A percentile compares a stretch with the other conserved stretches of the same genome.
phyloP scores from a whole-genome alignment of 352 stramenopile species.

The Globisporangium yorkense region DNA sequence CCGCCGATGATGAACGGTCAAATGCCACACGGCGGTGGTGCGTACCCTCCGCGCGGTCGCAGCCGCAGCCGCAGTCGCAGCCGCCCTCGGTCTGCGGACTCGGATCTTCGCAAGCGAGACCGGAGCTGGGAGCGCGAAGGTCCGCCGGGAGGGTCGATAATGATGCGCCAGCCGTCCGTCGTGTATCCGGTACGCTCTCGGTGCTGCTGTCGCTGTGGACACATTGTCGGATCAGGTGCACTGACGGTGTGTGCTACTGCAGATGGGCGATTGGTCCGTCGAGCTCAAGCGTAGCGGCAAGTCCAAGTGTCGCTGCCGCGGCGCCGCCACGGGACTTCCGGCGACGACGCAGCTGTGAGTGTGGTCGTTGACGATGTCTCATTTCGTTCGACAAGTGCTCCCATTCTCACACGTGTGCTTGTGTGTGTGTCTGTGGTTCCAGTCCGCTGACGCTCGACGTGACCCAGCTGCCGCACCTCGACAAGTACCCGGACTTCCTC shows the following conservation, averaged over 20 bases:
- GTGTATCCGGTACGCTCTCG: conserved; percentile 11
- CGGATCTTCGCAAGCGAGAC: conserved; percentile 10
- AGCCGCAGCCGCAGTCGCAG: conserved; percentile 24
- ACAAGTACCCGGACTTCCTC: conserved; percentile 57
- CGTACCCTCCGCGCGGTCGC: conserved; percentile 19
- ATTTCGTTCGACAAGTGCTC: not conserved
- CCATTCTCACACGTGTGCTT: conserved; percentile 3
- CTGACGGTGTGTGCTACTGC: not conserved
- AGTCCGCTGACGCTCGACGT: conserved; percentile 65
- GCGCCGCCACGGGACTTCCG: conserved; percentile 19
- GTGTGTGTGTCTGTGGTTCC: conserved; percentile 6
- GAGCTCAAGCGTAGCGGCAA: conserved; percentile 46
- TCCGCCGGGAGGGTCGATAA: conserved; percentile 2
- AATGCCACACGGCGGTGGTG: not conserved
- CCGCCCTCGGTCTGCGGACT: conserved; percentile 3
- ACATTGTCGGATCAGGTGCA: not conserved
- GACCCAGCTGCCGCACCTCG: conserved; percentile 50
- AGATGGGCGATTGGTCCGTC: conserved; percentile 32
- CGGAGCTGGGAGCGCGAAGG: conserved; percentile 15
- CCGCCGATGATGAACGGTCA: conserved; percentile 23
- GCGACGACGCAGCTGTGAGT: conserved; percentile 16
- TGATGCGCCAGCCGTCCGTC: conserved; percentile 4
- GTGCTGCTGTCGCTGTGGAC: not conserved
- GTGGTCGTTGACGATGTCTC: not conserved
- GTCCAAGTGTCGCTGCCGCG: conserved; percentile 44